Base-by-base conservation (phyloP, 345 rosid species). In the Populus davidiana region DNA sequence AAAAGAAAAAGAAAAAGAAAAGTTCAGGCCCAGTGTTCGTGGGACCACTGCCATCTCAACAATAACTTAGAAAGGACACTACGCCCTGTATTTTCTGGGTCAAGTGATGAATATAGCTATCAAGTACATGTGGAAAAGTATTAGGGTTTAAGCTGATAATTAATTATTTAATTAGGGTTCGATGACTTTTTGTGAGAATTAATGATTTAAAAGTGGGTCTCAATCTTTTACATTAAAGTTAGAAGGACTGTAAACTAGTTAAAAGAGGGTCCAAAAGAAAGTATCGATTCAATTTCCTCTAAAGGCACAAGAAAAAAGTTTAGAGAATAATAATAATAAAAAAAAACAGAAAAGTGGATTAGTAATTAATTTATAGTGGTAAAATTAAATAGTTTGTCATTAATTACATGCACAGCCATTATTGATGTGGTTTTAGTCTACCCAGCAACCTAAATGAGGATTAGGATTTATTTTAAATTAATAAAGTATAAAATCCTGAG, bases 81-180 rank as follows among this genome's bases (percentile, higher is more conserved):
- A 23, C 23, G 18, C 17, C 41, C 23, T 35, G 38, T 5, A 56
- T 33, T 75, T 63, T 56, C 74, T 76, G 82, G 87, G 84, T 78
- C 75, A 77, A 17, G 11, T 52, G 70, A 61, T 61, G 7, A 77
- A 41, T 67, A 67, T 67, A 43, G 16, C 0, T 13, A 13, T 20
- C 56, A 56, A 56, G 70, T 41, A 29, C 59, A 44, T 77, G 10
- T 70, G 54, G 62, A 33, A 67, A 67, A 47, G 50, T 41, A 21
- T 29, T 49, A 64, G 64, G 43, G 14, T 10, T 56, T 33, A 47
- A 65, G 36, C 31, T 41, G 25, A 7, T 21, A 29, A 5, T 17
- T 29, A 13, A 14, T 14, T 23, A 13, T 52, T 41, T 52, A 31
- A 54, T 43, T 72, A 36, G n/a, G 66, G 5, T 33, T 33, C 5